Evolutionary conservation across 2,329 filamentous ascomycete species (phyloP), one percentile per base, ranked within the genome.

Genomic region (Apiospora sp.): DNA sequence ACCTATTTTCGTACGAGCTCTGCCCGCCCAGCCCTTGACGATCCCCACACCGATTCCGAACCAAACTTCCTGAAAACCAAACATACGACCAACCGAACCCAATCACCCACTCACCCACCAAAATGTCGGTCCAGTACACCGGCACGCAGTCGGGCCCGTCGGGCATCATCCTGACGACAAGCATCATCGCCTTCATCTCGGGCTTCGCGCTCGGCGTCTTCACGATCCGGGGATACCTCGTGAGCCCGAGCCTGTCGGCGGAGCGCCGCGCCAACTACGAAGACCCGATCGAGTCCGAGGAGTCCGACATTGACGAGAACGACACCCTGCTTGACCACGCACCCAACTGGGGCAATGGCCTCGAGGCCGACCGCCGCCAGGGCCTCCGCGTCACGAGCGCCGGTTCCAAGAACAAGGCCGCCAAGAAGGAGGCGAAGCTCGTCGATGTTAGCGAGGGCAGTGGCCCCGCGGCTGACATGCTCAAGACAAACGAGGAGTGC

Each of bases 151-250:
- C 58, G 30, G 34, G 19, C 22, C 83, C 85, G 67, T 86, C 87
- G 19, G 88, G 90, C 74, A 86, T 95, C 72, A 86, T 95, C 67
- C 84, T 96, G 75, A 90, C 92, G 71, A 95, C 94, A 24, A 91
- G 92, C 75, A 88, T 97, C 74, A 85, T 96, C 72, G 89, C 92
- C 75, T 91, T 93, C 76, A 81, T 96, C 71, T 89, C 90, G 0
- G 95, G 95, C 78, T 97, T 96, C 84, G 90, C 95, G 49, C 88
- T 98, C 19, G 94, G 94, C 75, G 84, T 97, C 73, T 95, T 95
- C 83, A 87, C 91, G 24, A 88, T 89, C 74, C 87, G 83, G 72
- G 89, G 89, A 72, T 91, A 90, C 83, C 80, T 91, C 67, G 84
- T 91, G 77, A 86, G 89, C n/a, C 87, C 89, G 1, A 80, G 82